Evolutionary conservation across 2,329 filamentous ascomycete genomes (phyloP), one percentile per base, ranked within the genome.

Genomic region (Talaromyces atroroseus): DNA sequence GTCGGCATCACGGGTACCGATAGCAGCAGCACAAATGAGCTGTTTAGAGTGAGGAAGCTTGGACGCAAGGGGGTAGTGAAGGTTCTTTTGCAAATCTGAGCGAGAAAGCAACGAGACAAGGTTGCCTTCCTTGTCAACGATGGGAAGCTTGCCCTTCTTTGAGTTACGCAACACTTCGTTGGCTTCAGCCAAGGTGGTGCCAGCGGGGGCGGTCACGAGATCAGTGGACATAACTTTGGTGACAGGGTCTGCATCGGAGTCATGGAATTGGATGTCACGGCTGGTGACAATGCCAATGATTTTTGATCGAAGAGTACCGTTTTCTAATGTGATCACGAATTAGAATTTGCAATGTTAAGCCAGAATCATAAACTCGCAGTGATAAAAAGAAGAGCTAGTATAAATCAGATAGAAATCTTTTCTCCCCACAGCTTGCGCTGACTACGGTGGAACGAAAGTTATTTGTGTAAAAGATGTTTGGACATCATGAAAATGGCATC

Each of bases 391-490:
- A 51, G 55, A 51, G 49, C 40, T 59, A 52, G 52, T 44, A 63
- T 64, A 63, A 64, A 62, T 82, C 80, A 82, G 77, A 75, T 73
- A 71, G 74, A 36, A 74, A 74, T 74, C 69, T 69, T 70, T 76
- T 80, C 76, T 96, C 91, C 90, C 83, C 91, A 96, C 89, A 83
- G 82, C 71, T 85, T 79, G 82, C 82, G 86, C 89, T 88, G 84
- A 54, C 87, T 95, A 82, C 90, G 90, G 94, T 92, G 92, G 94
- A 99, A 99, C 94, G 94, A 99, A 99, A 99, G 94, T 97, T 97
- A 96, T 88, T 84, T 79, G 72, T 68, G 68, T 78, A 77, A 74
- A 26, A 82, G 81, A 79, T 77, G 24, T 29, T 81, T 80, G 75
- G 72, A 84, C 49, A 52, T 52, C 49, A 52, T 52, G n/a, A 2